Percentiles rank a stretch among this genome's conserved stretches.
These are phyloP conservation scores for Calocera viscosa DNA, from an alignment of 768 basidiomycete species.

Conservation along the genomic window DNA sequence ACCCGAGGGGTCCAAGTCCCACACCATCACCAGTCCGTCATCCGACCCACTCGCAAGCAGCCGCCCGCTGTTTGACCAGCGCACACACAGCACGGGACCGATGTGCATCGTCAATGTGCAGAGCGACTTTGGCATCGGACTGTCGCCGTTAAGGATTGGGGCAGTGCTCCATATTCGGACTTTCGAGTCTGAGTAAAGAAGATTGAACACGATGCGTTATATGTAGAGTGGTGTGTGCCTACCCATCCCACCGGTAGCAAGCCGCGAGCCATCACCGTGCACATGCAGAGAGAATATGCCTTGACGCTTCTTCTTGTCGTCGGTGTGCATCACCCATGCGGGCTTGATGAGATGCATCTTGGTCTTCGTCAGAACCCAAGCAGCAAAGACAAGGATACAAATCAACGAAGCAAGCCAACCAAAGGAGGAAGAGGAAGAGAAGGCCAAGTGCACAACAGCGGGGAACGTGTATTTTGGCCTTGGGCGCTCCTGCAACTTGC, in stretches of 20 bases:
- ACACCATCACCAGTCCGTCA: constrained; percentile 90
- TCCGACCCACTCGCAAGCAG: constrained; percentile 96
- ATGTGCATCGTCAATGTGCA: constrained; percentile 81
- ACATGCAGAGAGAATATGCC: constrained; percentile 90
- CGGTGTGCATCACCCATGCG: constrained; percentile 48
- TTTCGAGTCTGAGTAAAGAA: constrained; percentile 90
- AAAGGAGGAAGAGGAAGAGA: not conserved
- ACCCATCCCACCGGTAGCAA: constrained; percentile 88
- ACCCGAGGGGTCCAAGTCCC: constrained; percentile 91
- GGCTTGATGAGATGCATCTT: constrained; percentile 80
- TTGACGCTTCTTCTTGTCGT: constrained; percentile 39
- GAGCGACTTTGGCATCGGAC: constrained; percentile 69
- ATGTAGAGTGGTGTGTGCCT: not conserved
- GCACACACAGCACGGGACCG: constrained; percentile 70
- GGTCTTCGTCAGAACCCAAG: not conserved
- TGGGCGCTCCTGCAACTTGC: not conserved
- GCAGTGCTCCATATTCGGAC: constrained; percentile 96
- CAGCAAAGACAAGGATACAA: not conserved
- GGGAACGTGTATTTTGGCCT: not conserved
- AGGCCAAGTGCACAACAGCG: not conserved
- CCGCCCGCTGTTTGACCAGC: constrained; percentile 88
- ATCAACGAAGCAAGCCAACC: not conserved
- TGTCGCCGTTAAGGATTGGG: constrained; percentile 67
- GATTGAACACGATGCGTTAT: too few relatives aligned
- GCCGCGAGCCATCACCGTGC: constrained; percentile 87